These are phyloP conservation scores for Ochetophila trinervis DNA, from an alignment of 306 rosid species.

Conservation along the genomic window DNA sequence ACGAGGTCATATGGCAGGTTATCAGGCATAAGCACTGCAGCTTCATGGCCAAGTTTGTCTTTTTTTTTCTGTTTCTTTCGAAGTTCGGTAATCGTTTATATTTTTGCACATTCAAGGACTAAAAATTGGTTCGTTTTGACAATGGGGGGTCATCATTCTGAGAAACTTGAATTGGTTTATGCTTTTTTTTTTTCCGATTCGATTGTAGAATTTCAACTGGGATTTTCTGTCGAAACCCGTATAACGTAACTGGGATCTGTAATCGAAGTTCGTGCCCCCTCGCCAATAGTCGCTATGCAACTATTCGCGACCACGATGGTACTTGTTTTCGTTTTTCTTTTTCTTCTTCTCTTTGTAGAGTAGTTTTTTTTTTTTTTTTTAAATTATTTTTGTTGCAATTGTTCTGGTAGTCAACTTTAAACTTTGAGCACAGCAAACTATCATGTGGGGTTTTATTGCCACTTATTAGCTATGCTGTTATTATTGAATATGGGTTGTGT, in stretches of 20 bases:
- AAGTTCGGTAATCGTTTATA: background rate
- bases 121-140: background rate
- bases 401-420: too few relatives aligned
- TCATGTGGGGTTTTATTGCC: too few relatives aligned
- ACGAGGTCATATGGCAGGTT: conserved; percentile 28
- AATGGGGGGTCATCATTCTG: background rate
- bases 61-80: background rate
- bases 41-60: conserved; percentile 47
- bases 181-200: background rate
- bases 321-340: conserved; percentile 5
- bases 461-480: background rate
- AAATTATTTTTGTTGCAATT: background rate
- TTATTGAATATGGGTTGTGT: conserved; percentile 1
- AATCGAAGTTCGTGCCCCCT: conserved; percentile 92
- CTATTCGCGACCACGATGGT: conserved; percentile 89
- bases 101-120: background rate
- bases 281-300: conserved; percentile 93
- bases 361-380: background rate
- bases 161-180: background rate
- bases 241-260: conserved; percentile 82
- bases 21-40: conserved; percentile 53
- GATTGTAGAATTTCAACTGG: conserved; percentile 59
- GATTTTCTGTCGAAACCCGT: conserved; percentile 81
- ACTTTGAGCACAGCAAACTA: too few relatives aligned
- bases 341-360: too few relatives aligned